These are phyloP conservation scores for Fusarium denticulatum DNA, from an alignment of 2,329 filamentous ascomycete species.

Conservation along the genomic window DNA sequence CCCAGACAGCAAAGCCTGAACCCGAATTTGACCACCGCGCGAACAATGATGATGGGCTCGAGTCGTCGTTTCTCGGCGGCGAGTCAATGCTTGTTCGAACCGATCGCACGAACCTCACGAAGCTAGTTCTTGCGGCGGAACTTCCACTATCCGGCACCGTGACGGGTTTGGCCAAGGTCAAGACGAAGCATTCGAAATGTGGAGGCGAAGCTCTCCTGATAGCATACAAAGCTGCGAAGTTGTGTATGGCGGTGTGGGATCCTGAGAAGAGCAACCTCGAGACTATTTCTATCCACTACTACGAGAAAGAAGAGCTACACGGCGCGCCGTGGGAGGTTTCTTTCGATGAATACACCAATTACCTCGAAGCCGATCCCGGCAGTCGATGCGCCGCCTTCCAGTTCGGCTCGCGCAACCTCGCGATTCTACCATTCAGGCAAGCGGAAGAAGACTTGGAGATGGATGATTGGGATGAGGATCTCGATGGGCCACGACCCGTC, in stretches of 20 bases:
- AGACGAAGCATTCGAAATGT: constrained; percentile 75
- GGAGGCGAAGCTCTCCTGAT: constrained; percentile 86
- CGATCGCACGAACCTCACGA: constrained; percentile 74
- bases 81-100: constrained; percentile 70
- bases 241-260: constrained; percentile 95
- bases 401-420: constrained; percentile 88
- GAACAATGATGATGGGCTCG: constrained; percentile 71
- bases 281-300: constrained; percentile 96
- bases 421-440: constrained; percentile 92
- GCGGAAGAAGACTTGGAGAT: constrained; percentile 87
- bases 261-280: constrained; percentile 79
- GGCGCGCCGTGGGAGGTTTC: constrained; percentile 84
- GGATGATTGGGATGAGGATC: constrained; percentile 87
- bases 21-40: constrained; percentile 62
- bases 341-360: constrained; percentile 79
- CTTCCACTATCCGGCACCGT: constrained; percentile 86
- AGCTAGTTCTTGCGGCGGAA: constrained; percentile 86
- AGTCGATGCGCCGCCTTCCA: constrained; percentile 95
- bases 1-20: constrained; percentile 52
- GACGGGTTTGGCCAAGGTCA: constrained; percentile 82
- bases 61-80: constrained; percentile 72
- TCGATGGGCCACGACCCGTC: constrained; percentile 73
- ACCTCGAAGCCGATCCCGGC: constrained; percentile 86
- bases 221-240: constrained; percentile 88
- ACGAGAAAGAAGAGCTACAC: constrained; percentile 91